Conservation (phyloP, 345 rosid species). For the Pelargonium nanum region DNA sequence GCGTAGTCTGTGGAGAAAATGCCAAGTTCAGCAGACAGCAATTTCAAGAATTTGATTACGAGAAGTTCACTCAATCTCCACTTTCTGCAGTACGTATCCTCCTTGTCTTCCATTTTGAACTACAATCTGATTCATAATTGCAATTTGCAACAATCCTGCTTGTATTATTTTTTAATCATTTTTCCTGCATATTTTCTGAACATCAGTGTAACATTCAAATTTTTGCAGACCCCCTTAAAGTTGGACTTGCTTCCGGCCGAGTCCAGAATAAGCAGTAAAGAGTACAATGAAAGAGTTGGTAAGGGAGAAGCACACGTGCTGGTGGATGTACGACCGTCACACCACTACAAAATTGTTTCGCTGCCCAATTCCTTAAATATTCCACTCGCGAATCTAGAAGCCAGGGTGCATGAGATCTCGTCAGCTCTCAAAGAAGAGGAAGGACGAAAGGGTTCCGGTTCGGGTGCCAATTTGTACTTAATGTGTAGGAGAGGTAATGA, state of each 20-base stretch:
- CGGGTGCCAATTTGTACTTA: conserved; percentile 40
- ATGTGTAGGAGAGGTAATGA: conserved; percentile 88
- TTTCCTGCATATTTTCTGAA: too few species aligned
- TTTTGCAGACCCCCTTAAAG: conserved; percentile 46
- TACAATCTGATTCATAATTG: too few species aligned
- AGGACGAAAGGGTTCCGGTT: conserved; percentile 12
- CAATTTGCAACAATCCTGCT: too few species aligned
- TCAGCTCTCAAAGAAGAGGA: conserved; percentile 45
- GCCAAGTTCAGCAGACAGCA: conserved; percentile 37
- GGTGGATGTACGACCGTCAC: conserved; percentile 79
- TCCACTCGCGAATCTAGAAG: conserved; percentile 56
- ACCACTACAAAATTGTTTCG: conserved; percentile 77
- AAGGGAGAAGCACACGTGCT: conserved; percentile 43
- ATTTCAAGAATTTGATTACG: conserved; percentile 73
- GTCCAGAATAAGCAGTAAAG: conserved; percentile 57
- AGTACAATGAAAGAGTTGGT: conserved; percentile 35
- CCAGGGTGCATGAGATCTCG: conserved; percentile 49
- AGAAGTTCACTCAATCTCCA: conserved; percentile 75
- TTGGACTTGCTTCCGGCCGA: conserved; percentile 44
- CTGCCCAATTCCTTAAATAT: conserved; percentile 68
- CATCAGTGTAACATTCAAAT: too few species aligned
- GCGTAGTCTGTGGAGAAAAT: conserved; percentile 71
- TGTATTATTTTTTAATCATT: too few species aligned
- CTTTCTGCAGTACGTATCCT: conserved; percentile 33
- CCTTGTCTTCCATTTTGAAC: conserved; percentile 2